Conservation (phyloP, 108 stramenopile genomes). For the Conticribra weissflogii region DNA sequence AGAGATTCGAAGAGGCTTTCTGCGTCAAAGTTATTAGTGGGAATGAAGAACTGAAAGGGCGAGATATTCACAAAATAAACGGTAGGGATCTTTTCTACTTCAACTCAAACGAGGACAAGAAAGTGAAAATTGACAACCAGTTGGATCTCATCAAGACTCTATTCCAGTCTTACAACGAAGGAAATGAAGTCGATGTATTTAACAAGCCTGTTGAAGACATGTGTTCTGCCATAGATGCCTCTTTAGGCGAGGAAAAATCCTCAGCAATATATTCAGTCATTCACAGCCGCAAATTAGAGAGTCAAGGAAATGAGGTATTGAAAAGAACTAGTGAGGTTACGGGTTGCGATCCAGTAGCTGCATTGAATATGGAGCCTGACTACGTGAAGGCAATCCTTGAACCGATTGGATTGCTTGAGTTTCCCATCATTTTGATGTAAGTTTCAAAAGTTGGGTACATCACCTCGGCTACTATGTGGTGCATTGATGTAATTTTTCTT, state of each 20-base stretch:
- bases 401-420: constrained; percentile 33
- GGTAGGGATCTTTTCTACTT: not conserved
- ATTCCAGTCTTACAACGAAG: constrained; percentile 39
- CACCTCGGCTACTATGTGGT: too few species aligned
- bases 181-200: not conserved
- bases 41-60: not conserved
- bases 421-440: constrained; percentile 44
- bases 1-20: not conserved
- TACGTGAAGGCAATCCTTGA: constrained; percentile 44
- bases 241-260: constrained; percentile 11
- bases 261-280: constrained; percentile 16
- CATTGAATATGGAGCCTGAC: constrained; percentile 39
- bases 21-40: not conserved
- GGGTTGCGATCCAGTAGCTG: constrained; percentile 31
- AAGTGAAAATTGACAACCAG: not conserved
- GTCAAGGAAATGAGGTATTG: not conserved
- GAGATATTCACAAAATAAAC: not conserved
- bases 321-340: not conserved
- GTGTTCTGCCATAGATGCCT: constrained; percentile 26
- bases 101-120: not conserved
- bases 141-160: not conserved
- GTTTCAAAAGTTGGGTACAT: too few species aligned
- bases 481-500: too few species aligned
- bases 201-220: constrained; percentile 16
- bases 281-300: constrained; percentile 19